phyloP scores from a whole-genome alignment of 2,329 filamentous ascomycete species.

The Penicillium sp. region DNA sequence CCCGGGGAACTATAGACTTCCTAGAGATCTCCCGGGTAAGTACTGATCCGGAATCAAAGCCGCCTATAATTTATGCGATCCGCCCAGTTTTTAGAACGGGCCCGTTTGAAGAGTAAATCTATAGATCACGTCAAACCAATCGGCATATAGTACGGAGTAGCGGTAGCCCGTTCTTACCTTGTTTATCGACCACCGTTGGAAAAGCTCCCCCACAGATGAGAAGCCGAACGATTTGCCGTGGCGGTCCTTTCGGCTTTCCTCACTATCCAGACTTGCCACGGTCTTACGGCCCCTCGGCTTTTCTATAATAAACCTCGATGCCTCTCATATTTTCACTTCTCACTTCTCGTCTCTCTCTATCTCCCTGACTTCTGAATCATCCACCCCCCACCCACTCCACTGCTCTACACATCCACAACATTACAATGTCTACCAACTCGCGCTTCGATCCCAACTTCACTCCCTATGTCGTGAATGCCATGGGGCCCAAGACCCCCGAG shows the following conservation, averaged over 20 bases:
- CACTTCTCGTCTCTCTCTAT: neutral
- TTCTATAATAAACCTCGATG: neutral
- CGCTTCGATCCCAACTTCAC: conserved; percentile 68
- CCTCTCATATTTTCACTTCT: neutral
- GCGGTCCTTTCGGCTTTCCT: neutral
- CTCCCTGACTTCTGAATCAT: neutral
- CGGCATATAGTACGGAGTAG: neutral
- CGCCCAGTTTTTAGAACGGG: neutral
- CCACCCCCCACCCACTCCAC: neutral
- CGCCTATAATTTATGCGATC: neutral
- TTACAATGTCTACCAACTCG: conserved; percentile 20
- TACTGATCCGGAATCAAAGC: neutral
- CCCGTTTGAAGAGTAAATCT: neutral
- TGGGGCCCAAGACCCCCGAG: conserved; percentile 64
- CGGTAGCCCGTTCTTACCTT: neutral
- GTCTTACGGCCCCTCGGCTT: neutral
- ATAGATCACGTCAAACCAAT: neutral
- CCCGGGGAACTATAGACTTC: neutral
- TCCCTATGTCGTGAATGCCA: conserved; percentile 65
- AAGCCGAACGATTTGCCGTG: neutral
- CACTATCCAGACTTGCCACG: neutral
- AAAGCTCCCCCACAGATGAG: neutral
- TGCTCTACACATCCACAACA: neutral
- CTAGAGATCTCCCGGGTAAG: neutral
- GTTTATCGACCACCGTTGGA: neutral